phyloP scores from a whole-genome alignment of 169 alveolate species.

The Besnoitia besnoiti region DNA sequence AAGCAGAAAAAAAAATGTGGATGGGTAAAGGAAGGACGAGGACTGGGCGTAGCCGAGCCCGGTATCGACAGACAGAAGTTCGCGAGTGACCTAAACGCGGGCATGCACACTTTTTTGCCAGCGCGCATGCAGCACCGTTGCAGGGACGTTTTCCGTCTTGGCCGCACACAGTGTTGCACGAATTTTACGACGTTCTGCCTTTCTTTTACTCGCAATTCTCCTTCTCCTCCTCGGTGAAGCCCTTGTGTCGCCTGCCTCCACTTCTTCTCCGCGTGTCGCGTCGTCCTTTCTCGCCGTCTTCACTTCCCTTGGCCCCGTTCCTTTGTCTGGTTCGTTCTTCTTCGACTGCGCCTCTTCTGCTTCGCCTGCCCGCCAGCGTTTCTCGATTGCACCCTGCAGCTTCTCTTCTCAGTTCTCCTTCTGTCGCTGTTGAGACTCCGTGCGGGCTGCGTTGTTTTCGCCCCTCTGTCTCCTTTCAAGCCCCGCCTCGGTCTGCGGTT shows the following conservation, averaged over 20 bases:
- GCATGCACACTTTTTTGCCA: not conserved
- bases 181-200: not conserved
- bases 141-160: no score
- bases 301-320: not conserved
- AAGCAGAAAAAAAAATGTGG: not conserved
- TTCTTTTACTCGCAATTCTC: not conserved
- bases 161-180: no score
- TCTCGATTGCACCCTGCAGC: not conserved
- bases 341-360: not conserved
- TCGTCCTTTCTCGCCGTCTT: not conserved
- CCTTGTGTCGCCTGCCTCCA: not conserved
- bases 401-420: not conserved
- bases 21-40: not conserved
- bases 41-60: not conserved
- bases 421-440: constrained; percentile 1
- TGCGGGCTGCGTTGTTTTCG: not conserved
- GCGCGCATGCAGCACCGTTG: not conserved
- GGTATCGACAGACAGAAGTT: not conserved
- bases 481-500: not conserved
- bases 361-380: not conserved
- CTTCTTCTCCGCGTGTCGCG: constrained; percentile 3
- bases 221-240: not conserved
- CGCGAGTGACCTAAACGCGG: not conserved
- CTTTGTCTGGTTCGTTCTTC: not conserved
- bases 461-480: not conserved